phyloP scores from a whole-genome alignment of 2,329 filamentous ascomycete species.

The Alternaria sp. region DNA sequence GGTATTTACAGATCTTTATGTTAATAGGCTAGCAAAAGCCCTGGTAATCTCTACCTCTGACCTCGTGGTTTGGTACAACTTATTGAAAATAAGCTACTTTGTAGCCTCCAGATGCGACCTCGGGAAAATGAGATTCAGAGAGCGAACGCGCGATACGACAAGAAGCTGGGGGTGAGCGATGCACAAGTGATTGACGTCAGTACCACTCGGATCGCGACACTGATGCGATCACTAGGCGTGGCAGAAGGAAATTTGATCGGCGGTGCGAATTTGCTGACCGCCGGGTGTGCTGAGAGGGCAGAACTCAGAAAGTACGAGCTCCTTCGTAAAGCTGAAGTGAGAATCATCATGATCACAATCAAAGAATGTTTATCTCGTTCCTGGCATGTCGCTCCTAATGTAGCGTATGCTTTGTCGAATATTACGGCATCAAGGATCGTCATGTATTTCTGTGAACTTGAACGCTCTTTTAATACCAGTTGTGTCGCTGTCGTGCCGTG shows the following conservation, averaged over 20 bases:
- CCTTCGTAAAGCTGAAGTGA: neutral
- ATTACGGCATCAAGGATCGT: no score
- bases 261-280: neutral
- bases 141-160: neutral
- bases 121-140: neutral
- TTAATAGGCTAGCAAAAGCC: neutral
- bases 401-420: no score
- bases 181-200: neutral
- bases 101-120: neutral
- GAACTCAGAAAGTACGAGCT: neutral
- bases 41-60: neutral
- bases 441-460: no score
- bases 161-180: neutral
- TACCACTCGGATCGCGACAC: neutral
- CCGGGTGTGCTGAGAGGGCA: neutral
- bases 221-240: neutral
- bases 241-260: neutral
- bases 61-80: neutral
- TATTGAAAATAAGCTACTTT: neutral
- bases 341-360: no score
- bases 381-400: no score
- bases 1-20: neutral
- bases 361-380: no score
- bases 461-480: no score
- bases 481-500: neutral